Base-by-base conservation (phyloP, 306 rosid genomes). In the Glycine soja region DNA sequence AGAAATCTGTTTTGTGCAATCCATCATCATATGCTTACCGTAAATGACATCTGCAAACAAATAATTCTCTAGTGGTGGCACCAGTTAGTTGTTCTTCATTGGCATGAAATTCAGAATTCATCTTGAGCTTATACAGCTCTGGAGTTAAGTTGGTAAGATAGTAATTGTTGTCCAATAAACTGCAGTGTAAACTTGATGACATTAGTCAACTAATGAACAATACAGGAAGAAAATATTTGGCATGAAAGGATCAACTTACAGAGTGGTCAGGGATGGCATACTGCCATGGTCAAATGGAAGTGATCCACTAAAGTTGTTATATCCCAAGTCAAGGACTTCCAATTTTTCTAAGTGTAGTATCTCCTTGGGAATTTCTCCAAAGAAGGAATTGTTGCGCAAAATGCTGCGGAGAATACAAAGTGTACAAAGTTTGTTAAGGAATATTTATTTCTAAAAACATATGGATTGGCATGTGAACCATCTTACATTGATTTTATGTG, bases 81-180 rank as follows among this genome's bases (percentile, higher is more conserved):
- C 30, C 30, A 24, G 30, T 24, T 24, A 24, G 88, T 63, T 75
- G 83, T 45, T 45, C 38, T 10, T 78, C 86, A 72, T 81, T 83
- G n/a, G 46, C 83, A 59, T 65, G 88, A 77, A 67, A 56, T 83
- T 90, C 90, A 63, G 93, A 85, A 66, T 73, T 68, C 61, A 75
- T 62, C 67, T 76, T 79, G 46, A 84, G 84, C 48, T 88, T 80
- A 52, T 86, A 43, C 63, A 68, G 79, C 53, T 89, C 89, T 10
- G 90, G 84, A 66, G 90, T 65, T 14, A 82, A 53, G 83, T 45
- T 72, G 40, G 56, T 53, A 7, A 90, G 89, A 84, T 43, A 19
- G 54, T 18, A 43, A 45, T 45, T 68, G 73, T 45, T 68, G 54
- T 68, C 54, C 54, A 68, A 68, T 68, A 68, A 16, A 18, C 73